Evolutionary conservation across 345 rosid genomes (phyloP), one percentile per base, ranked within the genome.

Genomic region (Balakata baccata): DNA sequence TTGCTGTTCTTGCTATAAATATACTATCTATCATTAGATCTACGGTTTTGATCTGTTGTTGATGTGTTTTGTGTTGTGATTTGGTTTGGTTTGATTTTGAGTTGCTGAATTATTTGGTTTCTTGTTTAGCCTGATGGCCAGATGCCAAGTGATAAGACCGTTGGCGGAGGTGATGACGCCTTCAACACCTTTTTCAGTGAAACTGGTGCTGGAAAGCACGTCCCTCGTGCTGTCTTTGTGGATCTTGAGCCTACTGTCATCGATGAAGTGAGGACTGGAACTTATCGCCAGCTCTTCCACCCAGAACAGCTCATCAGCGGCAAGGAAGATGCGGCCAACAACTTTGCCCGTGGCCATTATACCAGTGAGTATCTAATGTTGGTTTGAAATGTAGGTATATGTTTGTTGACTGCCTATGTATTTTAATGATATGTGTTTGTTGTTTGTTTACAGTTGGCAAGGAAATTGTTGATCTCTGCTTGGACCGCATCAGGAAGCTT

Each of bases 271-370:
- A 70, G 80, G 34, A 66, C 80, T 6, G 80, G 80, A 17, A 50
- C 80, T 41, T 77, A 71, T 66, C 80, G 80, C 25, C 80, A 77
- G 43, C 75, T 77, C 22, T 77, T 77, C 72, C 80, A 77, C 72
- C 80, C 80, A 0, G 80, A 77, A 45, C 80, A 77, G 61, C 80
- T 77, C 60, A 77, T 77, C 43, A 77, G 80, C n/a, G 80, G 80
- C 80, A 77, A 77, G 66, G 80, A 77, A 49, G 80, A 77, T 58
- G 80, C 80, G 23, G 80, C 80, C 75, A 77, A 77, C 80, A 77
- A 77, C 66, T 77, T 77, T 11, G 80, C 80, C 75, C 75, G 80
- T 38, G 80, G 80, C 6, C 80, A 77, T 57, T 77, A 77, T 49
- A 77, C 80, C 80, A 77, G 79, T 76, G 29, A 45, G 22, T 70